A percentile compares a stretch with the other conserved stretches of the same genome.
These are phyloP conservation scores for Boletellus dicymbophilus DNA, from an alignment of 1,284 basidiomycete genomes.

Conservation along the genomic window DNA sequence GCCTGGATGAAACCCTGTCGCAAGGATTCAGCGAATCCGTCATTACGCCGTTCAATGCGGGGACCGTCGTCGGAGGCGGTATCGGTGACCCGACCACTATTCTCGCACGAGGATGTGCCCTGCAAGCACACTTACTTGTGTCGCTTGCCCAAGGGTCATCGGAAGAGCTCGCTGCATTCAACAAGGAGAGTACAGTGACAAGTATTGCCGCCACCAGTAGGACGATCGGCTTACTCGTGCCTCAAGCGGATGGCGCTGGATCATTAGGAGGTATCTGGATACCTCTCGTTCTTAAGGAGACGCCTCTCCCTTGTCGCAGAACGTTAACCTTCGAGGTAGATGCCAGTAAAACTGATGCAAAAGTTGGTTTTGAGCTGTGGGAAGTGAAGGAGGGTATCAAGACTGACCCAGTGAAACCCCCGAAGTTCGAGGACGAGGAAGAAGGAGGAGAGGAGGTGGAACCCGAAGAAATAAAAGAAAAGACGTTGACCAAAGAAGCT, in stretches of 20 bases:
- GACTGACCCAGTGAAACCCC: slow-evolving; percentile 64
- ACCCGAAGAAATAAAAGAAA: slow-evolving; percentile 65
- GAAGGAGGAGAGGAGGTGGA: slow-evolving; percentile 65
- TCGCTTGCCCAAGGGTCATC: slow-evolving; percentile 51
- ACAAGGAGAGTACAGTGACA: slow-evolving; percentile 45
- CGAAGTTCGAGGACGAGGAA: slow-evolving; percentile 50
- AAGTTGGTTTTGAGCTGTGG: slow-evolving; percentile 82
- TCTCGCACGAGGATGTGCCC: slow-evolving; percentile 85
- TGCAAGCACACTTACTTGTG: slow-evolving; percentile 79
- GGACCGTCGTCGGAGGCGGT: slow-evolving; percentile 70
- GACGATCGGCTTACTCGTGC: slow-evolving; percentile 83
- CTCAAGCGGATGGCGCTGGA: slow-evolving; percentile 51
- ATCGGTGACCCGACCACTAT: slow-evolving; percentile 86
- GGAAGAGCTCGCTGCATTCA: slow-evolving; percentile 53
- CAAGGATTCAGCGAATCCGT: slow-evolving; percentile 73
- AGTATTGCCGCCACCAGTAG: slow-evolving; percentile 58
- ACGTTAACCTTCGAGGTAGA: slow-evolving; percentile 72
- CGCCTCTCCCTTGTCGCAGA: slow-evolving; percentile 79
- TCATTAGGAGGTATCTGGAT: slow-evolving; percentile 63
- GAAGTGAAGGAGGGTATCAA: slow-evolving; percentile 84
- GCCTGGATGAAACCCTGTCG: slow-evolving; percentile 76
- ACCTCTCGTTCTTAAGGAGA: slow-evolving; percentile 69
- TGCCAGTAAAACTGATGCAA: slow-evolving; percentile 49
- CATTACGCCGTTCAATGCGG: slow-evolving; percentile 62
- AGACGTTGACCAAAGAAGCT: slow-evolving; percentile 62